Conservation (phyloP, 106 monocot species). For the Acorus gramineus region DNA sequence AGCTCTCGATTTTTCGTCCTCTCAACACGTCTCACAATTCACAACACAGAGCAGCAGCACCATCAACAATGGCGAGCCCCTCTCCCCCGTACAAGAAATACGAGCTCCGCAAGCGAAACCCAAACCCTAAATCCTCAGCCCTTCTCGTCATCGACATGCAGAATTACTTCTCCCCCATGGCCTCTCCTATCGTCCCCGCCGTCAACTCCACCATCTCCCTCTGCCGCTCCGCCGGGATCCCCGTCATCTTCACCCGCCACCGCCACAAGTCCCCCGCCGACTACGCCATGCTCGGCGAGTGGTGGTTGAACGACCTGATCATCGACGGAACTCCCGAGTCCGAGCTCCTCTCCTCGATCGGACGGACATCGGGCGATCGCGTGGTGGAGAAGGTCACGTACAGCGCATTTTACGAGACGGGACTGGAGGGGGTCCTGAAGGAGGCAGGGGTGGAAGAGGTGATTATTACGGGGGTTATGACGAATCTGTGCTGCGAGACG, state of each 20-base stretch:
- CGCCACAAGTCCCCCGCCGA: constrained; percentile 8
- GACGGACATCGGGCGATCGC: constrained; percentile 18
- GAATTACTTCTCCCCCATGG: constrained; percentile 18
- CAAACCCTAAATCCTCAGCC: constrained; percentile 36
- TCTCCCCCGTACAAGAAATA: constrained; percentile 34
- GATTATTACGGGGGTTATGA: constrained; percentile 76
- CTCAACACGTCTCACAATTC: too few relatives aligned
- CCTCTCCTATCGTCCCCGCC: constrained; percentile 3
- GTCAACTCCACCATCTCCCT: constrained; percentile 6
- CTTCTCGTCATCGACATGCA: constrained; percentile 84
- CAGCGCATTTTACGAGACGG: constrained; percentile 56
- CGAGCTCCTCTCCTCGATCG: constrained; percentile 36
- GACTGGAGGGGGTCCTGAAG: constrained; percentile 51
- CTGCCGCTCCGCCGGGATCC: not conserved
- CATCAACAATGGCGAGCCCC: not conserved
- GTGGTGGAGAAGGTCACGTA: constrained; percentile 75
- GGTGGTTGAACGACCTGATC: not conserved
- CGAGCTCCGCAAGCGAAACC: constrained; percentile 45
- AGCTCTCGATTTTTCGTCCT: too few relatives aligned
- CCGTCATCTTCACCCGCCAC: constrained; percentile 4
- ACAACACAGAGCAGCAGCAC: too few relatives aligned
- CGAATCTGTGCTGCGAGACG: constrained; percentile 89
- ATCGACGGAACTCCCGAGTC: constrained; percentile 33
- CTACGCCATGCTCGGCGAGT: constrained; percentile 1
- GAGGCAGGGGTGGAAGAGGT: constrained; percentile 59